Percentiles rank a stretch among this genome's conserved stretches.
phyloP scores from a whole-genome alignment of 2,329 filamentous ascomycete genomes.

The Neofusicoccum ribis region DNA sequence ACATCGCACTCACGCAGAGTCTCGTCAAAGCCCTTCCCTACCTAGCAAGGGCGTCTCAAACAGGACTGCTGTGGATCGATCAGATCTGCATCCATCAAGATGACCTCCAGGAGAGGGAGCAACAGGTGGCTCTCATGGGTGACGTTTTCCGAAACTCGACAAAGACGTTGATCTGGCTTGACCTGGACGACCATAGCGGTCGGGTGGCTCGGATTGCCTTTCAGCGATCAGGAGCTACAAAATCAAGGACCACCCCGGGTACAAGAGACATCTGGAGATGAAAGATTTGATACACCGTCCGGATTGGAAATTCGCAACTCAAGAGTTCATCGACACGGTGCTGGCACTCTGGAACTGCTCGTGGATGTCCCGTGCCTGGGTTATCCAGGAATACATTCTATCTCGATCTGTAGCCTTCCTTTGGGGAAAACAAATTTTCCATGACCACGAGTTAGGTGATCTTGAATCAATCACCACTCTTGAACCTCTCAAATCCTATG shows the following conservation, averaged over 20 bases:
- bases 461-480: too few species aligned
- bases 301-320: too few species aligned
- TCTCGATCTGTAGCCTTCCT: background rate
- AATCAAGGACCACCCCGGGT: too few species aligned
- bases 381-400: background rate
- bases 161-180: slow-evolving; percentile 31
- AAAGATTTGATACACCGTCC: too few species aligned
- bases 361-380: background rate
- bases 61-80: slow-evolving; percentile 30
- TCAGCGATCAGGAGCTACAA: too few species aligned
- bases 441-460: too few species aligned
- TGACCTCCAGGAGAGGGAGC: slow-evolving; percentile 28
- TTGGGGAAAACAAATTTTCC: background rate
- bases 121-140: slow-evolving; percentile 35
- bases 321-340: too few species aligned
- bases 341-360: background rate
- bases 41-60: background rate
- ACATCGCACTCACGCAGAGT: background rate
- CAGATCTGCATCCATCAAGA: slow-evolving; percentile 32
- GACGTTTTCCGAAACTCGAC: slow-evolving; percentile 30
- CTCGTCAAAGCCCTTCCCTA: background rate
- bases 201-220: too few species aligned
- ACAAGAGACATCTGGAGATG: too few species aligned
- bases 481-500: too few species aligned
- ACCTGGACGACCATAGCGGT: background rate